Evolutionary conservation across 2,329 filamentous ascomycete species (phyloP).

Genomic region (Echinosphaeria canescens): DNA sequence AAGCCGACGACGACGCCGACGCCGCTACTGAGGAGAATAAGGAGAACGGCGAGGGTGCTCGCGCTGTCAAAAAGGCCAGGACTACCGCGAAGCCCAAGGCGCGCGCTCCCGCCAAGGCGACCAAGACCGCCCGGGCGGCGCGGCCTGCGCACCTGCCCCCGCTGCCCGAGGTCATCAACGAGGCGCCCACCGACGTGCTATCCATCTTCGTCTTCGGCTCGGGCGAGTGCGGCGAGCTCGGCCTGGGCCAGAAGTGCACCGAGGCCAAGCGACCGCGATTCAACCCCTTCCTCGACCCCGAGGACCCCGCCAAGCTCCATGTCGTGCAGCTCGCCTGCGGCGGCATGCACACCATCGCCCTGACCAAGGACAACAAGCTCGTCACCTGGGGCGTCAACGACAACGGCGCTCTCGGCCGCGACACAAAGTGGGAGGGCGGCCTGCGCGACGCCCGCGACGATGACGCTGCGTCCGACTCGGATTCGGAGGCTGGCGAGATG

Average conservation of each 20-base stretch:
- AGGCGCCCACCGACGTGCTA: slow-evolving; percentile 36
- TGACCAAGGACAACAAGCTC: slow-evolving; percentile 65
- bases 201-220: slow-evolving; percentile 68
- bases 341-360: slow-evolving; percentile 60
- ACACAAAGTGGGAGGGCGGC: slow-evolving; percentile 41
- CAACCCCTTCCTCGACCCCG: slow-evolving; percentile 38
- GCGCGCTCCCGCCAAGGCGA: slow-evolving; percentile 11
- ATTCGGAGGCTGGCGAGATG: slow-evolving; percentile 18
- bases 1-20: slow-evolving; percentile 3
- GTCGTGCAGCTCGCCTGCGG: slow-evolving; percentile 60
- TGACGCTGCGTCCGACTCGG: slow-evolving; percentile 15
- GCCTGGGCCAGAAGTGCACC: slow-evolving; percentile 47
- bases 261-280: slow-evolving; percentile 57
- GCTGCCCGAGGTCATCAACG: slow-evolving; percentile 33
- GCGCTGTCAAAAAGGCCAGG: slow-evolving; percentile 3
- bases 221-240: slow-evolving; percentile 62
- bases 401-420: slow-evolving; percentile 57
- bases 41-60: slow-evolving; percentile 4
- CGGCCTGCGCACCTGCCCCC: too few species aligned
- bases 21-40: slow-evolving; percentile 8
- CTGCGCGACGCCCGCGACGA: slow-evolving; percentile 28
- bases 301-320: too few species aligned
- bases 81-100: slow-evolving; percentile 1
- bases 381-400: slow-evolving; percentile 81
- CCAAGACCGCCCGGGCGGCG: slow-evolving; percentile 5